Conservation (phyloP, 805 yeast species). For the Candida corydali region DNA sequence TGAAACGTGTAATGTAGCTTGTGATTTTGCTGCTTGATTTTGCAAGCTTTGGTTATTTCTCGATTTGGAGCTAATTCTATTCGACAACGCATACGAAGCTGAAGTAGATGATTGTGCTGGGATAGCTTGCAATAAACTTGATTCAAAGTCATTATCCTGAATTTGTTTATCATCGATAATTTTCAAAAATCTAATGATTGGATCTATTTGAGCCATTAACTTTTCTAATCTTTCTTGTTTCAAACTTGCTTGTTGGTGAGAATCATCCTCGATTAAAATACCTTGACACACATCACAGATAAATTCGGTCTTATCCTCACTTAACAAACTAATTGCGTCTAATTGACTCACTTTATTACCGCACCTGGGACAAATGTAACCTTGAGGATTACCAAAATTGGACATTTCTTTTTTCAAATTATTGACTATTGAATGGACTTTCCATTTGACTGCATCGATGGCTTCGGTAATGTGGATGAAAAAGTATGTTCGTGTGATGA, state of each 20-base stretch:
- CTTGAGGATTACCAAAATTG: constrained; percentile 86
- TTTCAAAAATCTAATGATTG: constrained; percentile 77
- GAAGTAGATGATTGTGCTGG: constrained; percentile 74
- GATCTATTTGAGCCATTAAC: constrained; percentile 86
- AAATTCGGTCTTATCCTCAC: constrained; percentile 77
- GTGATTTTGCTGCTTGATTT: constrained; percentile 58
- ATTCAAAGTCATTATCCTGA: constrained; percentile 39
- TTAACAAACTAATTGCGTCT: constrained; percentile 79
- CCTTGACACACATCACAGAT: constrained; percentile 82
- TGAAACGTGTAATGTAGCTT: constrained; percentile 85
- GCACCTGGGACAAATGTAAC: constrained; percentile 87
- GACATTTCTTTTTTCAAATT: constrained; percentile 76
- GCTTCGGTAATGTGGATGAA: constrained; percentile 90
- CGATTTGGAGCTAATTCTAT: constrained; percentile 30
- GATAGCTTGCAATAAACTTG: constrained; percentile 69
- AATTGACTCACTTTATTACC: constrained; percentile 74
- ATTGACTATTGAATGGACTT: constrained; percentile 81
- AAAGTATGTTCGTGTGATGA: constrained; percentile 74
- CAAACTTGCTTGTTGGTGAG: constrained; percentile 73
- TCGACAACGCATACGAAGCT: constrained; percentile 65
- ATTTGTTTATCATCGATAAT: constrained; percentile 38
- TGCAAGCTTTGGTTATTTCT: constrained; percentile 30
- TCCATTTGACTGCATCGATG: constrained; percentile 95
- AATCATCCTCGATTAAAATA: constrained; percentile 79
- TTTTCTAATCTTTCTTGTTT: constrained; percentile 78